phyloP scores from a whole-genome alignment of 176 grass and related monocot species.

The Phoenix dactylifera region DNA sequence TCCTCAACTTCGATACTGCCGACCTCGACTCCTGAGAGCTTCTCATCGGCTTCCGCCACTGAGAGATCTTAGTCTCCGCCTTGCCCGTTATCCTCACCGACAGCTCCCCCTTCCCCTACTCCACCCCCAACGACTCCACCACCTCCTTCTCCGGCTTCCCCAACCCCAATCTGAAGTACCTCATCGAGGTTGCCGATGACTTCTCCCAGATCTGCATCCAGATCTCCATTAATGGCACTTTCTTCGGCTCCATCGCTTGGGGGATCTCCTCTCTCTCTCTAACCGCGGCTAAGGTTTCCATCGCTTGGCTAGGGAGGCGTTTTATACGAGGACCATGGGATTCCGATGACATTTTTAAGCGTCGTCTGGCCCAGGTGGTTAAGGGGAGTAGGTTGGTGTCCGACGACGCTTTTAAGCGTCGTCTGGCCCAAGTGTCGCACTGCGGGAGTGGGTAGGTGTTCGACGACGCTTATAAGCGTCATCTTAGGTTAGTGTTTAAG shows the following conservation, averaged over 20 bases:
- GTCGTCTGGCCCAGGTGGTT: too few species aligned
- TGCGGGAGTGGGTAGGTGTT: too few species aligned
- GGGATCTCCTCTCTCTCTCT: too few species aligned
- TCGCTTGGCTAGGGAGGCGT: too few species aligned
- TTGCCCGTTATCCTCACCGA: conserved; percentile 54
- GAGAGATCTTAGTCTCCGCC: conserved; percentile 65
- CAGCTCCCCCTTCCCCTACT: conserved; percentile 56
- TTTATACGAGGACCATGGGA: too few species aligned
- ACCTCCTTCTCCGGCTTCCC: conserved; percentile 78
- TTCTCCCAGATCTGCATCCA: conserved; percentile 3
- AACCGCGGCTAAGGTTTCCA: too few species aligned
- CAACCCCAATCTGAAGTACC: conserved; percentile 43
- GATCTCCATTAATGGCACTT: conserved; percentile 48
- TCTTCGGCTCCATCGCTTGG: conserved; percentile 30
- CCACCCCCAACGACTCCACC: conserved; percentile 47
- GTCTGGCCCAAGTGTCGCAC: too few species aligned
- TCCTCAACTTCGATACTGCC: conserved; percentile 55
- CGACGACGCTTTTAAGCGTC: too few species aligned
- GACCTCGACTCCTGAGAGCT: conserved; percentile 58
- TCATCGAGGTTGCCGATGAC: background rate
- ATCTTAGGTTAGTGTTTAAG: too few species aligned
- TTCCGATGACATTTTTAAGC: too few species aligned
- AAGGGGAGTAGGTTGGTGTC: too few species aligned
- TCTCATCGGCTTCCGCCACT: conserved; percentile 46
- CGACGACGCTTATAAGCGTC: too few species aligned